Conservation (phyloP, 257 asterid genomes). For the Petunia axillaris region DNA sequence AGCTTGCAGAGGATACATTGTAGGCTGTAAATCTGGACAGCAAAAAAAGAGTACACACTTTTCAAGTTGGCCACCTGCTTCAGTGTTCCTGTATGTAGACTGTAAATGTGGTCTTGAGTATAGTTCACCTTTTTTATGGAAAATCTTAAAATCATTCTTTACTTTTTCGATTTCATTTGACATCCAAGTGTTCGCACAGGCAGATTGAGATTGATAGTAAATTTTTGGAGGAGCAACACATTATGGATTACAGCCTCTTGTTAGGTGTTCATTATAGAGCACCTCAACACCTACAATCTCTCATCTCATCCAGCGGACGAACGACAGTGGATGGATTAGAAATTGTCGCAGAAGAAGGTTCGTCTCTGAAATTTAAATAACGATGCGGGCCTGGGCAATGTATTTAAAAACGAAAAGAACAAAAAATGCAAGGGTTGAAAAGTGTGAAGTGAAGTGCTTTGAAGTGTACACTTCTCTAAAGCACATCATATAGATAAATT, state of each 20-base stretch:
- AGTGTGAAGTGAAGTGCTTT: too few species aligned
- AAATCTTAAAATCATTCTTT: not conserved
- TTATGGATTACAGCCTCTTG: slow-evolving; percentile 97
- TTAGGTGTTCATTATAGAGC: slow-evolving; percentile 96
- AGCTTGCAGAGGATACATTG: not conserved
- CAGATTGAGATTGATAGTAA: slow-evolving; percentile 91
- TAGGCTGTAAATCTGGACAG: not conserved
- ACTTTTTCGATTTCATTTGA: not conserved
- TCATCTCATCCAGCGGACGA: slow-evolving; percentile 55
- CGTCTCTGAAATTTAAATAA: slow-evolving; percentile 1
- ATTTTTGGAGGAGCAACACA: slow-evolving; percentile 88
- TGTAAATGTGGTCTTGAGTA: not conserved
- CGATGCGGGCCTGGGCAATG: not conserved
- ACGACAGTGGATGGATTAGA: slow-evolving; percentile 67
- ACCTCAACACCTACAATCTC: slow-evolving; percentile 84
- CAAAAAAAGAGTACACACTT: not conserved
- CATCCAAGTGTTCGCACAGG: slow-evolving; percentile 45
- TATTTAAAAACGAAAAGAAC: too few species aligned
- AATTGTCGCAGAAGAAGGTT: slow-evolving; percentile 94
- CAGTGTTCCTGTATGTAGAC: not conserved
- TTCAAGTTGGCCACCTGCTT: not conserved
- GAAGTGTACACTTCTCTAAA: too few species aligned
- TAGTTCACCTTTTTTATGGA: not conserved
- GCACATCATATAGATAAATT: not conserved
- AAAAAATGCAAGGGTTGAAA: too few species aligned